Base-by-base conservation (phyloP, 345 rosid species). In the Eucalyptus shirleyi region DNA sequence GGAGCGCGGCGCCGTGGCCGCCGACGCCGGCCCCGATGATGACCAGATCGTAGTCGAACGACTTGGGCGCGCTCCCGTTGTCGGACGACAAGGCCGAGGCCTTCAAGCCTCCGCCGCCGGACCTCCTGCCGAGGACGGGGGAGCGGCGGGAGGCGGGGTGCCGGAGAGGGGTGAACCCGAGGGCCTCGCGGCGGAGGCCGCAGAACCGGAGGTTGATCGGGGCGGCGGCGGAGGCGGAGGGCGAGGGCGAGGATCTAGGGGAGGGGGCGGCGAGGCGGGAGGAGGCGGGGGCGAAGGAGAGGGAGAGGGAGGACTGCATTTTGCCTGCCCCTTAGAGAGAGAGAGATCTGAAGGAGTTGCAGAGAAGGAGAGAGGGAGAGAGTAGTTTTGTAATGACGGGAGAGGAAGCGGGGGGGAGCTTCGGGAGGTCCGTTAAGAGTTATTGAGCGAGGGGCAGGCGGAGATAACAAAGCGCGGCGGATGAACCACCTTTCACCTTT, bases 21-120 rank as follows among this genome's bases (percentile, higher is more conserved):
- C 99, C 99, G 34, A 98, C 99, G 83, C 99, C 99, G 62, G 99
- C 99, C 50, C 99, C 99, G 34, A 97, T 95, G 86, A 98, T 98
- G 91, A 97, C 89, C 93, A 98, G 91, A 92, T 97, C 99, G 90
- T 98, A 98, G 90, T 98, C 98, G 85, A 97, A 98, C 37, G 97
- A 93, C 92, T 94, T 94, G 2, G 95, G 92, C 7, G 96, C 91
- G 88, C 93, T 94, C 44, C 98, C 99, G 87, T 98, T 96, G 88
- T 85, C 92, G 17, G 89, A 88, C 9, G 90, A 60, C 23, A 96
- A 91, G 90, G 98, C 94, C 1, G 90, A 93, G 30, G 93, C 93
- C 77, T 87, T 80, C 12, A 40, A 9, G 13, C 16, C n/a, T n/a
- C n/a, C 67, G 67, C 67, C n/a, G 67, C 67, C 24, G 59, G 2